These are phyloP conservation scores for Saccharomycopsis olivae DNA, from an alignment of 805 yeast genomes.

Conservation along the genomic window DNA sequence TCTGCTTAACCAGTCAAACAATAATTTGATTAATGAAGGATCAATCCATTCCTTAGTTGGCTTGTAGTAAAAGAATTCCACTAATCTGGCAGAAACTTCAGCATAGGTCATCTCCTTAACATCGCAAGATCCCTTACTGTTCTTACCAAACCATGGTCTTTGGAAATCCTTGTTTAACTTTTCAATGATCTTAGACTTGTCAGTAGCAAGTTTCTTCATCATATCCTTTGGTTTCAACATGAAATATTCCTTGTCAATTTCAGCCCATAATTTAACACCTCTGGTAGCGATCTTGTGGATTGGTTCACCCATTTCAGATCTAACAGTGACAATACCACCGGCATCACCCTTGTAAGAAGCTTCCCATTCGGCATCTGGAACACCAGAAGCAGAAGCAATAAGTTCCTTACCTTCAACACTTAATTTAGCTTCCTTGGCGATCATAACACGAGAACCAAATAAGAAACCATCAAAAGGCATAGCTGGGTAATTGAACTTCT, in stretches of 20 bases:
- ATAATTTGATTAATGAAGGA: slow-evolving; percentile 69
- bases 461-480: slow-evolving; percentile 99
- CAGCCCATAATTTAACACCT: slow-evolving; percentile 96
- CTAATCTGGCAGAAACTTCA: slow-evolving; percentile 78
- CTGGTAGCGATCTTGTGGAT: slow-evolving; percentile 97
- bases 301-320: slow-evolving; percentile 99
- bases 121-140: slow-evolving; percentile 71
- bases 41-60: slow-evolving; percentile 79
- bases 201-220: slow-evolving; percentile 67
- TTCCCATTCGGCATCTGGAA: slow-evolving; percentile 84
- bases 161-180: slow-evolving; percentile 90
- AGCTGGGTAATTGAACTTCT: slow-evolving; percentile 77
- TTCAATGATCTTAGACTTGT: slow-evolving; percentile 76
- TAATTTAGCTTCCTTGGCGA: slow-evolving; percentile 92
- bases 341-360: slow-evolving; percentile 87
- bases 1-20: slow-evolving; percentile 82
- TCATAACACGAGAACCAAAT: slow-evolving; percentile 95
- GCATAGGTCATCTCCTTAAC: slow-evolving; percentile 91
- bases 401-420: slow-evolving; percentile 90
- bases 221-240: slow-evolving; percentile 82
- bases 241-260: slow-evolving; percentile 89
- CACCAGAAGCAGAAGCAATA: slow-evolving; percentile 86
- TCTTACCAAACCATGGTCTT: slow-evolving; percentile 92
- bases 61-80: slow-evolving; percentile 80
- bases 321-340: slow-evolving; percentile 94